These are phyloP conservation scores for Sphagnum contortum DNA, from an alignment of 225 moss, liverwort and hornwort genomes.

Conservation along the genomic window DNA sequence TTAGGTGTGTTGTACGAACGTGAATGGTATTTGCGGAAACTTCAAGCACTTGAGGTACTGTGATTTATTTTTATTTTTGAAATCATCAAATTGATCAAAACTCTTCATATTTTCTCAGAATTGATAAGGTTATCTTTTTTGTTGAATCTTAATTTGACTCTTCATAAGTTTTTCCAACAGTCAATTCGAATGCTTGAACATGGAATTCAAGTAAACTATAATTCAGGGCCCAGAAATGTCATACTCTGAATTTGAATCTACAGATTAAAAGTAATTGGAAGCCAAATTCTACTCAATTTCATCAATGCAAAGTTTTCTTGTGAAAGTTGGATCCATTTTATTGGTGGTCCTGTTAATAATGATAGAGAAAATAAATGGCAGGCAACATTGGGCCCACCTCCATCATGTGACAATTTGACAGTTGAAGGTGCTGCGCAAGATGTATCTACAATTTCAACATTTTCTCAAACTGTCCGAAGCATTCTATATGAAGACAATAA, in stretches of 20 bases:
- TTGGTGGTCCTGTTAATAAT: no score
- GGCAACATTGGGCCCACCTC: slow-evolving; percentile 12
- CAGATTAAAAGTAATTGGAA: no score
- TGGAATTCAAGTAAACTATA: no score
- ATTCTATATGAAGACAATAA: slow-evolving; percentile 11
- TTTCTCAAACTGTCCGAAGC: slow-evolving; percentile 9
- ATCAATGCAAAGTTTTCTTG: neutral
- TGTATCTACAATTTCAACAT: slow-evolving; percentile 1
- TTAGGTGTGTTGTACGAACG: slow-evolving; percentile 14
- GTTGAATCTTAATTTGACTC: no score
- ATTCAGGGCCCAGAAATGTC: neutral
- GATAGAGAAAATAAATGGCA: neutral
- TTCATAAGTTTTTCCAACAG: no score
- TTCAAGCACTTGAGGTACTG: slow-evolving; percentile 11
- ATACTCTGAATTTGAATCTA: no score
- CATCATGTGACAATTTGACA: slow-evolving; percentile 1
- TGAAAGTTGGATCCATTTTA: no score
- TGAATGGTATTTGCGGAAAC: slow-evolving; percentile 15
- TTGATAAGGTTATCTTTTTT: no score
- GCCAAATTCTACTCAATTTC: neutral
- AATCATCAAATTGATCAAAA: neutral
- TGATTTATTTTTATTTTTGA: neutral
- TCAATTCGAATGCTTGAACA: no score
- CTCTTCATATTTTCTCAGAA: neutral
- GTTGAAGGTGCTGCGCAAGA: slow-evolving; percentile 5